These are phyloP conservation scores for Russula vinacea DNA, from an alignment of 768 basidiomycete species.

Conservation along the genomic window DNA sequence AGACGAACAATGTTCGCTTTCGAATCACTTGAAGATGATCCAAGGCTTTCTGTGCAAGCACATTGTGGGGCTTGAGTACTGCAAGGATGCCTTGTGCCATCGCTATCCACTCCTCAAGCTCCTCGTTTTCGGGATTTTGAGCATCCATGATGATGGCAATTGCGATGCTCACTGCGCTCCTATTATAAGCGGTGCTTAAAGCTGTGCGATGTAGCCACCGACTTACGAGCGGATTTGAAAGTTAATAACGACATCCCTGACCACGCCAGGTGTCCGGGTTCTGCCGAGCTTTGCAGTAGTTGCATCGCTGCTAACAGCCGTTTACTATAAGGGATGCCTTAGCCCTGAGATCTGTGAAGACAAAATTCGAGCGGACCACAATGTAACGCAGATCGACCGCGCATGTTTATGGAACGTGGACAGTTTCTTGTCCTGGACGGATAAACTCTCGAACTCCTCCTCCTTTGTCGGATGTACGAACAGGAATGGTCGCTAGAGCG, in stretches of 20 bases:
- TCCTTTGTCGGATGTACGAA: conserved; percentile 28
- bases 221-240: conserved; percentile 31
- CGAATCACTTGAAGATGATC: conserved; percentile 28
- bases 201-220: not conserved
- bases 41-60: conserved; percentile 28
- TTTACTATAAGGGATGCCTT: conserved; percentile 25
- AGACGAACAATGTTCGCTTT: conserved; percentile 28
- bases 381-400: conserved; percentile 24
- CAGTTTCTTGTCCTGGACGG: conserved; percentile 22
- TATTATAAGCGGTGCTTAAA: not conserved
- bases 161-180: conserved; percentile 29
- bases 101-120: conserved; percentile 33
- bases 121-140: conserved; percentile 28
- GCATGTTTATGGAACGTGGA: conserved; percentile 25
- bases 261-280: conserved; percentile 23
- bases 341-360: not conserved
- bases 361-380: conserved; percentile 13
- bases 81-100: conserved; percentile 28
- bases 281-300: conserved; percentile 14
- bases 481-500: conserved; percentile 26
- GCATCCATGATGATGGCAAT: conserved; percentile 34
- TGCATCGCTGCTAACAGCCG: conserved; percentile 28
- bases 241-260: conserved; percentile 15
- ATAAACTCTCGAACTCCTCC: conserved; percentile 13
- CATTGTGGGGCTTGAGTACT: conserved; percentile 23